Base-by-base conservation (phyloP, 2,329 filamentous ascomycete genomes). In the Pseudomassariella vexata region DNA sequence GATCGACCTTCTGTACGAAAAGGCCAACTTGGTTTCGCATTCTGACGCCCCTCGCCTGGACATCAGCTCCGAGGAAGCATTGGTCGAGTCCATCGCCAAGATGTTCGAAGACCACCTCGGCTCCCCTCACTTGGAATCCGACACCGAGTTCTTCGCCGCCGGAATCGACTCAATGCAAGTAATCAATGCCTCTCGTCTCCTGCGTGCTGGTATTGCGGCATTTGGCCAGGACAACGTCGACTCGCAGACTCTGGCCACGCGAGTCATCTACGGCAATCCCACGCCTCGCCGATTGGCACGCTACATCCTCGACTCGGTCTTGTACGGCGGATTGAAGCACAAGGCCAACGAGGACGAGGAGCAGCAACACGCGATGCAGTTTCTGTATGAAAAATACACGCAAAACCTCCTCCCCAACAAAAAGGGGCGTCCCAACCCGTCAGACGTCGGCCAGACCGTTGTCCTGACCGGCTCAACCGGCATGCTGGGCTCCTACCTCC, bases 381-480 rank as follows among this genome's bases (percentile, higher is more conserved):
- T 49, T 1, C 40, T 62, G 7, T 45, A 58, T 37, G 38, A 55
- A 8, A 59, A 58, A 35, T 62, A 61, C 38, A 60, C 54, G 3
- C 28, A 32, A 6, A 36, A 56, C 31, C 41, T 62, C 15, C 52
- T 46, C 4, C 30, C 35, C 8, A 42, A 44, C 3, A 36, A 22
- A 7, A 21, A 29, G 24, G 35, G 44, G 26, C 56, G 56, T 29
- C 48, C 52, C 5, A 33, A 50, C 3, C 49, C 58, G 2, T 35
- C 38, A 1, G 48, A 55, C 19, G 47, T 57, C 1, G 55, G 54
- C 24, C 56, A 69, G 32, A 60, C 52, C 4, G 55, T 71, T 5
- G 30, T 67, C 6, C 39, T 73, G 14, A 73, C 66, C 0, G 70
- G 66, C 10, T 65, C 61, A 5, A 73, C 69, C 0, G 68, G 69